Base-by-base conservation (phyloP, 768 basidiomycete genomes). In the Tephrocybe sp. region DNA sequence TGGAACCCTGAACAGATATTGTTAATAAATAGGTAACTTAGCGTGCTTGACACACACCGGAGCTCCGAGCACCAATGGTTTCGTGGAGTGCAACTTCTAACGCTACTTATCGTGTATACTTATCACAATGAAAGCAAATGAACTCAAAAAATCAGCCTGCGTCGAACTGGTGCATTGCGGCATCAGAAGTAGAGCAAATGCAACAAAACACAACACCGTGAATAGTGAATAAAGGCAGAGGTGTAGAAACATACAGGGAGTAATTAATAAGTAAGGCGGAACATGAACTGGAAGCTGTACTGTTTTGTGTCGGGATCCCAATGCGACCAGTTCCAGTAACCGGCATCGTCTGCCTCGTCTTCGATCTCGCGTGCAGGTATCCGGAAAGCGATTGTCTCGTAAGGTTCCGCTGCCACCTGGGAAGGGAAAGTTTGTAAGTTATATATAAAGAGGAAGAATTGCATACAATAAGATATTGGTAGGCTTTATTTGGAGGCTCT, bases 241-340 rank as follows among this genome's bases (percentile, higher is more conserved):
- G 35, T n/a, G 30, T 47, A 15, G 13, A 41, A 31, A 39, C 13
- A 49, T 56, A 52, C 52, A 59, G 30, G 44, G 25, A 32, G 31
- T 28, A 41, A 37, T 46, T 60, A 64, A 62, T 77, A 79, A 47
- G 69, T 60, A 55, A 86, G 70, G 59, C 86, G 82, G 74, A 94
- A 98, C 85, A 98, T 89, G 75, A 98, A 96, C 70, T 97, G 95
- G 77, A 96, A 95, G 65, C 87, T 92, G 68, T 94, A 96, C 69
- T 97, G 93, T 70, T 98, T 98, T 44, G 94, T 96, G 65, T 99
- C 96, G n/a, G 90, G 84, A 66, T 98, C 97, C 97, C 96, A 98
- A 63, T 98, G 91, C 32, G 95, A 95, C 97, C 97, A 99, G 60
- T 91, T 92, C 89, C 89, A 93, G 57, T 86, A 90, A 13, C 87